A percentile compares a stretch with the other conserved stretches of the same genome.
Evolutionary conservation across 2,329 filamentous ascomycete genomes (phyloP).

Genomic region (Chaetomiaceae sp.): DNA sequence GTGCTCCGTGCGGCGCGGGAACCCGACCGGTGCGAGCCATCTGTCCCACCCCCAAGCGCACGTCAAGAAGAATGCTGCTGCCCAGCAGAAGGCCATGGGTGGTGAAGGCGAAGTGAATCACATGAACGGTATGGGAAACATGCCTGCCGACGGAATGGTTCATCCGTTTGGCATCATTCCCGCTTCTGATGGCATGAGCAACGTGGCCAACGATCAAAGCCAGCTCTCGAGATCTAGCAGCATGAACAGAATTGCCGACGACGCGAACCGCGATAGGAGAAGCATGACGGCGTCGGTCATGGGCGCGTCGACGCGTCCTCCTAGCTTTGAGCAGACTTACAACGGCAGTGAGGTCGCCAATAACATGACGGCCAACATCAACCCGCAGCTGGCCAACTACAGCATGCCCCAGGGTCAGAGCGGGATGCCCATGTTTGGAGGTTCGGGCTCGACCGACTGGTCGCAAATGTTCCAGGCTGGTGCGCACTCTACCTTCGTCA

Average conservation of each 20-base stretch:
- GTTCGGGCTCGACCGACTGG: conserved; percentile 62
- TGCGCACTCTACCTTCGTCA: conserved; percentile 60
- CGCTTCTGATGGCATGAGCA: conserved; percentile 53
- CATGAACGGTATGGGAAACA: conserved; percentile 55
- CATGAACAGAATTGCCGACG: conserved; percentile 49
- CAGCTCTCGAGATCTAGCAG: conserved; percentile 57
- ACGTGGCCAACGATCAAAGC: conserved; percentile 53
- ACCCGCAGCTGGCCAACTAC: conserved; percentile 57
- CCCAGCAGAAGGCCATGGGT: conserved; percentile 48
- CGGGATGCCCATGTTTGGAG: conserved; percentile 58
- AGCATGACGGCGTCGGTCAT: conserved; percentile 50
- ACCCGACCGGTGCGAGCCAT: conserved; percentile 91
- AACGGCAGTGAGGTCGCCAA: conserved; percentile 50
- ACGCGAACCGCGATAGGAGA: conserved; percentile 51
- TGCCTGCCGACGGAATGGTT: conserved; percentile 49
- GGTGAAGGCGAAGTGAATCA: conserved; percentile 52
- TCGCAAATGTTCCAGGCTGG: conserved; percentile 71
- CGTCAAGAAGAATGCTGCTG: conserved; percentile 67
- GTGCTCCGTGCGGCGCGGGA: conserved; percentile 92
- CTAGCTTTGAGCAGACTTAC: conserved; percentile 48
- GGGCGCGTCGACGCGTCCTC: conserved; percentile 38
- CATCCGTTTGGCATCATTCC: conserved; percentile 41
- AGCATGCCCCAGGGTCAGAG: conserved; percentile 58
- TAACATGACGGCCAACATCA: conserved; percentile 56
- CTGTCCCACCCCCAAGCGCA: conserved; percentile 88